Base-by-base conservation (phyloP, 768 basidiomycete genomes). In the Suillus bovinus region DNA sequence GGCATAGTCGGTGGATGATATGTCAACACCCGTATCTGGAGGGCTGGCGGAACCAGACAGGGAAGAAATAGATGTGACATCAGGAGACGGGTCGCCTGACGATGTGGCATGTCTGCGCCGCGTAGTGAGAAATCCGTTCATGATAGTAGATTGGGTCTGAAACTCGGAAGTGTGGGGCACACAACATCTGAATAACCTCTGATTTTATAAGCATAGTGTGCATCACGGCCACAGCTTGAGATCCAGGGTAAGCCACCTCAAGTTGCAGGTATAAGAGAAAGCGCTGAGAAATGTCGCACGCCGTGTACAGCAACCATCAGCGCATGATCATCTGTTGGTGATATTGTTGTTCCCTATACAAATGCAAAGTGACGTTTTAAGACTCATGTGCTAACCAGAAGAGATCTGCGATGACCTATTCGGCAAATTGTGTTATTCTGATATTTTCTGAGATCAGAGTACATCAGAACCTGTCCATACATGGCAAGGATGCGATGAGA, bases 1-100 rank as follows among this genome's bases (percentile, higher is more conserved):
- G 0, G 80, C 80, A 70, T 83, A 83, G 34, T 77, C 76, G 9
- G 65, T 73, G 0, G 73, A 69, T 13, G 76, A 65, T 60, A 79
- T 64, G 53, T 69, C 7, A 39, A 39, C 9, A 17, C 36, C 27
- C 27, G 24, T 20, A 3, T 39, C 38, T 7, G 55, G 55, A 56
- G 55, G 38, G 24, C 24, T 27, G 24, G 27, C 5, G 9, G 34
- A 55, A 55, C 54, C 16, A 24, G n/a, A n/a, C n/a, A n/a, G n/a
- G n/a, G n/a, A n/a, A n/a, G 52, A 13, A 34, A 54, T 6, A 54
- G 36, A 64, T 20, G 3, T 31, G 11, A 55, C 66, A 17, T 55
- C 9, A 24, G 33, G 22, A 36, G 31, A 53, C 16, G n/a, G 14
- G 10, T 16, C 8, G 16, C 2, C 5, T 38, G 20, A 34, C 9